Evolutionary conservation across 2,329 filamentous ascomycete species (phyloP).

Genomic region (Talaromyces sp.): DNA sequence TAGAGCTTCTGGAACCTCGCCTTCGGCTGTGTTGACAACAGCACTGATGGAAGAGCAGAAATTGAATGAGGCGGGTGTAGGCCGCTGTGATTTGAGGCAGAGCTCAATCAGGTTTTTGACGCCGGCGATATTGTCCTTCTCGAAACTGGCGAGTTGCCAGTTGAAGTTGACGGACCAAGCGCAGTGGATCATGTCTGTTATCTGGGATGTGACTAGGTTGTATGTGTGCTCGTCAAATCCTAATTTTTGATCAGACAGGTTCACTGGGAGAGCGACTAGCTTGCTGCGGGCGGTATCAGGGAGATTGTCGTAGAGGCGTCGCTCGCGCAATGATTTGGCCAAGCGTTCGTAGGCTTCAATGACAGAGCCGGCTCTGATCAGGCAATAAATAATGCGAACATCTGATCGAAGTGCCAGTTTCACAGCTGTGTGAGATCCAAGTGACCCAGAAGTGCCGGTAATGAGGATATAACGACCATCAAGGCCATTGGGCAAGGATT

Average conservation of each 20-base stretch:
- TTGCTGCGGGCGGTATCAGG: conserved; percentile 32
- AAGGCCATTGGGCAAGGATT: conserved; percentile 24
- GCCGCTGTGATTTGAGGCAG: conserved; percentile 33
- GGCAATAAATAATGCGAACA: conserved; percentile 54
- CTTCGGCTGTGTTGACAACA: conserved; percentile 36
- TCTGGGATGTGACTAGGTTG: neutral
- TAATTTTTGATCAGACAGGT: conserved; percentile 49
- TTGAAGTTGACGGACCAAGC: conserved; percentile 68
- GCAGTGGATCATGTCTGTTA: conserved; percentile 54
- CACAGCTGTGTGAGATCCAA: conserved; percentile 60
- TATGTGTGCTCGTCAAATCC: conserved; percentile 43
- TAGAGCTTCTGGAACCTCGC: conserved; percentile 37
- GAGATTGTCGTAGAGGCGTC: conserved; percentile 34
- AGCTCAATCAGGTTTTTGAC: conserved; percentile 46
- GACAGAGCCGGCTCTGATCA: conserved; percentile 52
- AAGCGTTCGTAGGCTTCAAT: conserved; percentile 49
- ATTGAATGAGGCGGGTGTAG: conserved; percentile 43
- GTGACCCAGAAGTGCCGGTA: conserved; percentile 65
- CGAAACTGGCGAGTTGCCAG: conserved; percentile 56
- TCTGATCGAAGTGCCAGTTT: conserved; percentile 37
- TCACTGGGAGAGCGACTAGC: conserved; percentile 49
- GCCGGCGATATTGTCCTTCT: conserved; percentile 52
- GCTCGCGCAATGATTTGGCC: conserved; percentile 41
- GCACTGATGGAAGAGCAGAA: conserved; percentile 55
- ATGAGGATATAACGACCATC: conserved; percentile 44